A percentile compares a stretch with the other conserved stretches of the same genome.
Evolutionary conservation across 306 rosid species (phyloP).

Genomic region (Cucumis hystrix): DNA sequence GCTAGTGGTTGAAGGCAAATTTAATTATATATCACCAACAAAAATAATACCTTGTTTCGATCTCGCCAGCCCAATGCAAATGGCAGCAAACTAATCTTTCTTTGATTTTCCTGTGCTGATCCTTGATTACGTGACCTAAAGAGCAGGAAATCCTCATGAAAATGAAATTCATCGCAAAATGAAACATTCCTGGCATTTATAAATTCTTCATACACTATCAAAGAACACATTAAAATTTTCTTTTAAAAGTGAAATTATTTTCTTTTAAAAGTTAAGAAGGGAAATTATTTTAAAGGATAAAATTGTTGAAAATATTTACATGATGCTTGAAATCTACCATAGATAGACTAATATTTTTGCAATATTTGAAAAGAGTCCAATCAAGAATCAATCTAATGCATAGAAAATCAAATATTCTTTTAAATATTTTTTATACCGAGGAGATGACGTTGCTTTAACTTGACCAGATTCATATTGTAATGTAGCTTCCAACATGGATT

Average conservation of each 20-base stretch:
- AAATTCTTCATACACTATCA: not conserved
- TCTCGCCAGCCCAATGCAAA: slow-evolving; percentile 97
- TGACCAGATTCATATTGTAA: slow-evolving; percentile 95
- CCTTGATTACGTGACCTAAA: slow-evolving; percentile 34
- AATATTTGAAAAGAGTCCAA: no score
- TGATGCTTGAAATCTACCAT: no score
- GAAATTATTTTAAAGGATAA: no score
- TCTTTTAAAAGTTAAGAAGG: no score
- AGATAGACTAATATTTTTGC: no score
- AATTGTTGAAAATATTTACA: no score
- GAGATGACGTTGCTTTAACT: slow-evolving; percentile 63
- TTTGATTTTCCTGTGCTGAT: slow-evolving; percentile 29
- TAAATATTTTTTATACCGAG: slow-evolving; percentile 32
- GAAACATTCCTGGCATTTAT: not conserved
- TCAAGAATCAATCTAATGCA: not conserved
- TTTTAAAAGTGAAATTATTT: no score
- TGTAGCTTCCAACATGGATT: slow-evolving; percentile 90
- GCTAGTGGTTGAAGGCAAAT: no score
- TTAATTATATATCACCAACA: no score
- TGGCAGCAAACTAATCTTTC: slow-evolving; percentile 42
- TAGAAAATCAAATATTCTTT: not conserved
- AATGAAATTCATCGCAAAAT: not conserved
- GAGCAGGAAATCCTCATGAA: slow-evolving; percentile 13
- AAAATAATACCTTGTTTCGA: slow-evolving; percentile 55
- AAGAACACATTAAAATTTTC: not conserved